Percentiles rank a stretch among this genome's conserved stretches.
phyloP scores from a whole-genome alignment of 2,329 filamentous ascomycete species.

The Aspergillus tubingensis region DNA sequence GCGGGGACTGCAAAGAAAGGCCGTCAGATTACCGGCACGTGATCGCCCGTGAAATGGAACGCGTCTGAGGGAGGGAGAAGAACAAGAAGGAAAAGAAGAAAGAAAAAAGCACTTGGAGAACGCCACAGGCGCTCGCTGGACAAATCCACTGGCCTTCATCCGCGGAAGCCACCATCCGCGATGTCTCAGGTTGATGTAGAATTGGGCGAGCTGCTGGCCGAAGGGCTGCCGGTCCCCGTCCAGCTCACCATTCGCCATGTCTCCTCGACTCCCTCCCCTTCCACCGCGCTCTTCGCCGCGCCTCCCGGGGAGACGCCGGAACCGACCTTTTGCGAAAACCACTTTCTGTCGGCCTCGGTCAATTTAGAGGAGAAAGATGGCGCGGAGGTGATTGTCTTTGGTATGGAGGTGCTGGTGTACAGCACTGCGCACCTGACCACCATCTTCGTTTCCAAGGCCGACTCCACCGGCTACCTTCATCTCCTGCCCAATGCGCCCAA shows the following conservation, averaged over 20 bases:
- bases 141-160: slow-evolving; percentile 1
- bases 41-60: slow-evolving; percentile 17
- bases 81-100: not conserved
- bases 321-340: slow-evolving; percentile 81
- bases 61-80: slow-evolving; percentile 2
- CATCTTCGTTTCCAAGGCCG: slow-evolving; percentile 93
- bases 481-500: slow-evolving; percentile 61
- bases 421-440: slow-evolving; percentile 78
- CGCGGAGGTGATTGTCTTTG: slow-evolving; percentile 70
- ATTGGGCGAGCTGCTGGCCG: slow-evolving; percentile 52
- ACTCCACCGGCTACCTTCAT: slow-evolving; percentile 86
- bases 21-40: slow-evolving; percentile 16
- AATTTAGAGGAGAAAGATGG: slow-evolving; percentile 27
- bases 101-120: slow-evolving; percentile 5
- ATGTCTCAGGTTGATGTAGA: slow-evolving; percentile 37
- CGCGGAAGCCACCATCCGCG: slow-evolving; percentile 1
- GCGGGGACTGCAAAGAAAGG: not conserved
- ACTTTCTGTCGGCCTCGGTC: slow-evolving; percentile 68
- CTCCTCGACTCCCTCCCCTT: slow-evolving; percentile 76
- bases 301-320: slow-evolving; percentile 71
- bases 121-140: not conserved
- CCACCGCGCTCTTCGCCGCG: slow-evolving; percentile 75
- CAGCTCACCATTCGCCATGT: slow-evolving; percentile 78
- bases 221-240: slow-evolving; percentile 54
- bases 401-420: slow-evolving; percentile 85